Evolutionary conservation across 345 rosid genomes (phyloP).

Genomic region (Geranium brycei): DNA sequence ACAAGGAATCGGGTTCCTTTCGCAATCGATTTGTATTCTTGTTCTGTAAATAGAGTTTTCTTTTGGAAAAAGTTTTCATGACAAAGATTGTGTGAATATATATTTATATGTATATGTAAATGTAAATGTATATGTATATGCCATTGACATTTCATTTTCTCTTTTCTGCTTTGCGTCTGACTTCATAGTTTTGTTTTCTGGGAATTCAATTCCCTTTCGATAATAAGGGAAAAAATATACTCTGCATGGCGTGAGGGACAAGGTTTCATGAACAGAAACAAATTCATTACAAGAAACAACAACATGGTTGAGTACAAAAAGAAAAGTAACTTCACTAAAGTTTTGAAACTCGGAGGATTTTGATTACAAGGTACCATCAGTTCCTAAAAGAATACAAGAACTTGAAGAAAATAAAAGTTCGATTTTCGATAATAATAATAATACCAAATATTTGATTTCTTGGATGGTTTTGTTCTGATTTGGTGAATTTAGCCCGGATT

Average conservation of each 20-base stretch:
- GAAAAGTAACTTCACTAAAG: slow-evolving; percentile 4
- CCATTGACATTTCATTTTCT: neutral
- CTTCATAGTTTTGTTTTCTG: neutral
- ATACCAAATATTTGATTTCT: slow-evolving; percentile 21
- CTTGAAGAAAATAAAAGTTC: no score
- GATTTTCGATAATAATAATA: no score
- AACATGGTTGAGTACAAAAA: slow-evolving; percentile 10
- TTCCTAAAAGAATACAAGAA: neutral
- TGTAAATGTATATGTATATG: neutral
- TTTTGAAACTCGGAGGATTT: slow-evolving; percentile 8
- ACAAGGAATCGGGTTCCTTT: slow-evolving; percentile 32
- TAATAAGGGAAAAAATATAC: neutral
- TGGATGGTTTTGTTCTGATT: neutral
- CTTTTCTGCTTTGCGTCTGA: neutral
- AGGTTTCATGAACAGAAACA: slow-evolving; percentile 2
- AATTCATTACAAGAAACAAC: slow-evolving; percentile 4
- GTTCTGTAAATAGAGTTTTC: slow-evolving; percentile 22
- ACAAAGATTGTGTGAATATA: slow-evolving; percentile 1
- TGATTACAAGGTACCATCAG: slow-evolving; percentile 6
- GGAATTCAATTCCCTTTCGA: slow-evolving; percentile 16
- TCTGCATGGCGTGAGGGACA: neutral
- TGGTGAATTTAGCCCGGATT: no score
- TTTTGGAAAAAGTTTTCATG: slow-evolving; percentile 7
- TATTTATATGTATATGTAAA: slow-evolving; percentile 1
- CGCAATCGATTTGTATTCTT: slow-evolving; percentile 13